Evolutionary conservation across 331 rosid genomes (phyloP).

Genomic region (Arachis monticola): DNA sequence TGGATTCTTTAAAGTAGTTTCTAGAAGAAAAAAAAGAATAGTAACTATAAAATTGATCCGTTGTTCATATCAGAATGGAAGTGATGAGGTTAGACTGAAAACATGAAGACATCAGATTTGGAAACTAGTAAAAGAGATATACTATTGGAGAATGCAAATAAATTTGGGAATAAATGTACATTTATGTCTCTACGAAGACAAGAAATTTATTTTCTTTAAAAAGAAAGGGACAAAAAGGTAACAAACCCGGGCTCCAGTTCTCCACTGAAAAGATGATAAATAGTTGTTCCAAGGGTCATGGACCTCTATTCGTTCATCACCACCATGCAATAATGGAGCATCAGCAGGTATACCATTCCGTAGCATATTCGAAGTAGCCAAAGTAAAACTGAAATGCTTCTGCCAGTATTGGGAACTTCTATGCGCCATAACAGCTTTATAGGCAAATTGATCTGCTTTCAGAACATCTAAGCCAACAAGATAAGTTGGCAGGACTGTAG

Average conservation of each 20-base stretch:
- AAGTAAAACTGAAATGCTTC: slow-evolving; percentile 72
- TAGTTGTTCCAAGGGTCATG: slow-evolving; percentile 67
- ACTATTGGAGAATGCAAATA: not conserved
- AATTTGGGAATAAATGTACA: not conserved
- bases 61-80: slow-evolving; percentile 23
- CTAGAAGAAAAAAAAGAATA: slow-evolving; percentile 5
- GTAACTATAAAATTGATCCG: slow-evolving; percentile 14
- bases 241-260: slow-evolving; percentile 78
- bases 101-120: slow-evolving; percentile 26
- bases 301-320: slow-evolving; percentile 71
- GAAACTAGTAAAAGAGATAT: not conserved
- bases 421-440: slow-evolving; percentile 54
- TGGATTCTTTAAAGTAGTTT: slow-evolving; percentile 20
- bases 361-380: slow-evolving; percentile 64
- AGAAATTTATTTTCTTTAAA: slow-evolving; percentile 30
- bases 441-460: slow-evolving; percentile 60
- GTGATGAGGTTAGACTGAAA: slow-evolving; percentile 12
- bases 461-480: slow-evolving; percentile 76
- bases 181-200: slow-evolving; percentile 26
- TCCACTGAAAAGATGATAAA: slow-evolving; percentile 73
- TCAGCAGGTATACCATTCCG: slow-evolving; percentile 55
- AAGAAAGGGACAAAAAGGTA: slow-evolving; percentile 22
- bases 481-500: slow-evolving; percentile 65
- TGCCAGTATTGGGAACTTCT: slow-evolving; percentile 71
- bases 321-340: slow-evolving; percentile 55